phyloP scores from a whole-genome alignment of 2,329 filamentous ascomycete species.

The Beauveria varroae region DNA sequence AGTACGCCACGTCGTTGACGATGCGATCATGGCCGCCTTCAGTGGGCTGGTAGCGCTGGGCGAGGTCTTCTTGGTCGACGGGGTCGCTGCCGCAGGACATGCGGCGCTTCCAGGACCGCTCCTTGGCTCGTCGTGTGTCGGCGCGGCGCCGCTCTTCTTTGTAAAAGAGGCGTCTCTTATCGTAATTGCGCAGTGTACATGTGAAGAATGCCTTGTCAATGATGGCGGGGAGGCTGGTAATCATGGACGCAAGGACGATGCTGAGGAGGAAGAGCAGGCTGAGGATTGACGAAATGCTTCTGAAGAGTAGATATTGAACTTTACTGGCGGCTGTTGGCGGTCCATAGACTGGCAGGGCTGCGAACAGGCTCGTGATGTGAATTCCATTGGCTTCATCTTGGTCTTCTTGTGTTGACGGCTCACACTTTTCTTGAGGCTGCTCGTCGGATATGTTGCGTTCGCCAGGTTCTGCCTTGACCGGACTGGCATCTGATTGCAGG shows the following conservation, averaged over 20 bases:
- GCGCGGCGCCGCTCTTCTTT: slow-evolving; percentile 61
- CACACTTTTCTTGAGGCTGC: not conserved
- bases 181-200: slow-evolving; percentile 51
- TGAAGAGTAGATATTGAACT: slow-evolving; percentile 59
- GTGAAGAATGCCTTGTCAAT: slow-evolving; percentile 42
- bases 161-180: slow-evolving; percentile 58
- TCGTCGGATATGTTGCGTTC: not conserved
- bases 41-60: slow-evolving; percentile 59
- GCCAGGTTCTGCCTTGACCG: not conserved
- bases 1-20: slow-evolving; percentile 73
- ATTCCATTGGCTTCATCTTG: not conserved
- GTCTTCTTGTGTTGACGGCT: not conserved
- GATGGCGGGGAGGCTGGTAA: slow-evolving; percentile 54
- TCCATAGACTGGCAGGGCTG: slow-evolving; percentile 60
- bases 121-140: slow-evolving; percentile 47
- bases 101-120: slow-evolving; percentile 53
- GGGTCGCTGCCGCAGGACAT: slow-evolving; percentile 27
- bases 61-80: slow-evolving; percentile 32
- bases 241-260: slow-evolving; percentile 67
- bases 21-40: slow-evolving; percentile 77
- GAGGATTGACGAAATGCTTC: slow-evolving; percentile 62
- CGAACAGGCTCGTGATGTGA: slow-evolving; percentile 3
- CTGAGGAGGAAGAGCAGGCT: slow-evolving; percentile 70
- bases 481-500: not conserved
- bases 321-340: slow-evolving; percentile 60